A percentile compares a stretch with the other conserved stretches of the same genome.
These are phyloP conservation scores for Gossypium laxum DNA, from an alignment of 441 rosid species.

Conservation along the genomic window DNA sequence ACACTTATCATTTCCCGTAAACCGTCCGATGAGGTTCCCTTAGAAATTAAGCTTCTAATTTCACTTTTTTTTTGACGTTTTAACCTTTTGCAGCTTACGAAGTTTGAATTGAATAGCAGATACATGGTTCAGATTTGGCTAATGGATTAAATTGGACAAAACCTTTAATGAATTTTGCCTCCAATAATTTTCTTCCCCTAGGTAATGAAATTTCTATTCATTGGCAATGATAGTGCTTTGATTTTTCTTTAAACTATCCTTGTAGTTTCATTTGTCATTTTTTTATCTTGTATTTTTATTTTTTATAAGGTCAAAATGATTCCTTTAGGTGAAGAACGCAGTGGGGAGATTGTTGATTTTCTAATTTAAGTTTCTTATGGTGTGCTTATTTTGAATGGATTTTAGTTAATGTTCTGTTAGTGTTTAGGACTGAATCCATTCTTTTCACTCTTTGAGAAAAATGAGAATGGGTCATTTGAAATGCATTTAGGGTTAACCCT, in stretches of 20 bases:
- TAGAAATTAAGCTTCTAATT: not conserved
- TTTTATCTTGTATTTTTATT: not conserved
- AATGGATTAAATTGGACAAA: constrained; percentile 33
- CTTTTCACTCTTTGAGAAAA: not conserved
- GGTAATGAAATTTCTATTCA: constrained; percentile 27
- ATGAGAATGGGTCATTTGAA: not conserved
- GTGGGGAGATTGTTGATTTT: not conserved
- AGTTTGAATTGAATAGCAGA: constrained; percentile 24
- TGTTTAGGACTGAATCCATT: not conserved
- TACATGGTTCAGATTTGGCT: constrained; percentile 22
- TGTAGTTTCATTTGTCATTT: too few relatives aligned
- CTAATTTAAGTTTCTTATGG: not conserved
- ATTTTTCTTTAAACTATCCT: not conserved
- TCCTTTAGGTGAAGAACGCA: not conserved
- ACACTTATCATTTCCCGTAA: constrained; percentile 35
- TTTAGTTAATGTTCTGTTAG: not conserved
- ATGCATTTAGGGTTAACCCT: not conserved
- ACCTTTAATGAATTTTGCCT: constrained; percentile 36
- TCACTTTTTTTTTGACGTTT: not conserved
- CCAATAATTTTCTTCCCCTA: constrained; percentile 67
- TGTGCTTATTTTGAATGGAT: not conserved
- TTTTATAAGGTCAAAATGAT: not conserved
- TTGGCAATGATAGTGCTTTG: not conserved
- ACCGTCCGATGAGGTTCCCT: constrained; percentile 33
- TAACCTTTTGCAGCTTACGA: not conserved